phyloP scores from a whole-genome alignment of 768 basidiomycete species.

The Kwoniella botswanensis region DNA sequence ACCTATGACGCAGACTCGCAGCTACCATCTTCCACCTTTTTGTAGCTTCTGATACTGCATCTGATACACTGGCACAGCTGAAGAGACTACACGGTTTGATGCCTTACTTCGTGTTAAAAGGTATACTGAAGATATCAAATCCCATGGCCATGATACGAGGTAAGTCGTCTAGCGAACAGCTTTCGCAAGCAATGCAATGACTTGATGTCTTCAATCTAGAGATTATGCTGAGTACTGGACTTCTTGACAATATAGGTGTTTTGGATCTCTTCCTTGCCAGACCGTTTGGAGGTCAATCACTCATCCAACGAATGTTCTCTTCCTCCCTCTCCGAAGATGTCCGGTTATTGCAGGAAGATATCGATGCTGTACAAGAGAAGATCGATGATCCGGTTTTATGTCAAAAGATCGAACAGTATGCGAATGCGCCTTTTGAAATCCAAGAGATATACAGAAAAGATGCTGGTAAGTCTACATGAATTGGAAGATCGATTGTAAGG shows the following conservation, averaged over 20 bases:
- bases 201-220: too few relatives aligned
- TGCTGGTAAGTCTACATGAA: conserved; percentile 66
- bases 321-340: conserved; percentile 89
- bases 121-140: conserved; percentile 88
- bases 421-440: conserved; percentile 84
- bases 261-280: conserved; percentile 95
- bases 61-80: conserved; percentile 81
- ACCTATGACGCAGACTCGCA: conserved; percentile 68
- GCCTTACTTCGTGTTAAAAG: conserved; percentile 96
- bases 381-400: conserved; percentile 86
- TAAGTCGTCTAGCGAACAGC: conserved; percentile 51
- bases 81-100: conserved; percentile 94
- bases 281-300: conserved; percentile 90
- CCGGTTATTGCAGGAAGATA: conserved; percentile 79
- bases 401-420: conserved; percentile 83
- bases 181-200: background rate
- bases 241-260: conserved; percentile 61
- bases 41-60: conserved; percentile 88
- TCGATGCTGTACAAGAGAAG: conserved; percentile 83
- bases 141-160: conserved; percentile 95
- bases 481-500: background rate
- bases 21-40: conserved; percentile 96
- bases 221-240: background rate
- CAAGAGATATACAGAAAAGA: conserved; percentile 80
- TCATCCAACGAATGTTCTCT: conserved; percentile 96